phyloP scores from a whole-genome alignment of 2,329 filamentous ascomycete genomes.

The Coniochaeta ligniaria region DNA sequence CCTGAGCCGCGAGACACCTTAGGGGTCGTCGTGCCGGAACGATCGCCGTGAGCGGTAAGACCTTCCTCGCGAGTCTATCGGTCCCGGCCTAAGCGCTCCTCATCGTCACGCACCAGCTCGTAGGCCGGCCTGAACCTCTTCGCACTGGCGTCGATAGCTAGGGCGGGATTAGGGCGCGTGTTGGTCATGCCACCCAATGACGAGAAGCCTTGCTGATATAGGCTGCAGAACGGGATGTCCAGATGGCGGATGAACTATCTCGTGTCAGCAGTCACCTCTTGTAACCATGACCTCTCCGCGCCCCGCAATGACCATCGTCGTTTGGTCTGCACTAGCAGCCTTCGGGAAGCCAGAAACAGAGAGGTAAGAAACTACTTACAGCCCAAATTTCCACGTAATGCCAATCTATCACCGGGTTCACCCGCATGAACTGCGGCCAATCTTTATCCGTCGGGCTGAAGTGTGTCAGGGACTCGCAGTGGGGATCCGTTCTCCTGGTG shows the following conservation, averaged over 20 bases:
- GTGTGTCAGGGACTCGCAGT: constrained; percentile 68
- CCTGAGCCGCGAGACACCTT: not conserved
- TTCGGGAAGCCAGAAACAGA: not conserved
- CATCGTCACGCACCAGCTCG: constrained; percentile 65
- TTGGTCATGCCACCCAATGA: constrained; percentile 86
- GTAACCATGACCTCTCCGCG: not conserved
- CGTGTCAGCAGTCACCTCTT: not conserved
- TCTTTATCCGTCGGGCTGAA: constrained; percentile 84
- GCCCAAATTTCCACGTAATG: constrained; percentile 93
- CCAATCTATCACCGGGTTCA: constrained; percentile 97
- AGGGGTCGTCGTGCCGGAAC: not conserved
- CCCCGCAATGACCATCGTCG: not conserved
- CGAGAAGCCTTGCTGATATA: constrained; percentile 87
- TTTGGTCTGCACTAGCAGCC: not conserved
- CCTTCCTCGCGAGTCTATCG: constrained; percentile 21
- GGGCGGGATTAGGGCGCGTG: constrained; percentile 79
- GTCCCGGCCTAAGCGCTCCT: constrained; percentile 72
- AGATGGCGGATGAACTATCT: constrained; percentile 70
- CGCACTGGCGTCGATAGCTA: constrained; percentile 30
- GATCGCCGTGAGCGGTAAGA: not conserved
- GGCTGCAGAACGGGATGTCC: constrained; percentile 71
- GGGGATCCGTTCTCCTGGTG: constrained; percentile 85
- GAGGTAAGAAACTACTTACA: constrained; percentile 40
- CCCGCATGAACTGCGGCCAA: constrained; percentile 88
- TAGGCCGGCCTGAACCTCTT: constrained; percentile 63